Conservation (phyloP, 345 rosid species). For the Noccaea bulbosa region DNA sequence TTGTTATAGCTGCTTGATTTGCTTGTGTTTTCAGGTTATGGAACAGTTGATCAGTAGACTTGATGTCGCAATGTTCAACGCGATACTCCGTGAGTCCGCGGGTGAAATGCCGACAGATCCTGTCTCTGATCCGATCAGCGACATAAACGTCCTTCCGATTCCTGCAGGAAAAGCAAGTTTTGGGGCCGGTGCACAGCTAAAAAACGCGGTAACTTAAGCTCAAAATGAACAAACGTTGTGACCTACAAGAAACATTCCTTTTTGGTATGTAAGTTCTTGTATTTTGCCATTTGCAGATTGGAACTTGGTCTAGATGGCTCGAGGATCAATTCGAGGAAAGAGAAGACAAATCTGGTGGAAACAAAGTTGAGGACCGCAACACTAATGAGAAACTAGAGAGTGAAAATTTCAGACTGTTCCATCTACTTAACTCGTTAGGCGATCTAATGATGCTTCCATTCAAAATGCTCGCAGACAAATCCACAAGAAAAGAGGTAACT, state of each 20-base stretch:
- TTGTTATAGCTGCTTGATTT: constrained; percentile 20
- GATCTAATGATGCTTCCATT: constrained; percentile 98
- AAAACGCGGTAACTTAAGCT: constrained; percentile 72
- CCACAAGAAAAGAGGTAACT: constrained; percentile 78
- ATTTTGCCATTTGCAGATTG: constrained; percentile 53
- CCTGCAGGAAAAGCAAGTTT: constrained; percentile 89
- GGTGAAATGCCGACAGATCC: constrained; percentile 99
- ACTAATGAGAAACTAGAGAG: constrained; percentile 39
- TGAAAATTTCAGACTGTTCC: constrained; percentile 71
- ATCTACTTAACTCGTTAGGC: constrained; percentile 78
- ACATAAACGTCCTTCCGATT: constrained; percentile 86
- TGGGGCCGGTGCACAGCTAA: constrained; percentile 88
- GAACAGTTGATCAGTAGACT: constrained; percentile 85
- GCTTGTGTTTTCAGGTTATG: constrained; percentile 64
- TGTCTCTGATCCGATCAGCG: constrained; percentile 87
- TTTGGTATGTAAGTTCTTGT: constrained; percentile 16
- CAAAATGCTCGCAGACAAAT: constrained; percentile 73
- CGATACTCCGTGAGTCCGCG: constrained; percentile 89
- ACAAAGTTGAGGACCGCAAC: constrained; percentile 37
- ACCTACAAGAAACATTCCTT: background rate
- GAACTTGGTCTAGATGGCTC: constrained; percentile 97
- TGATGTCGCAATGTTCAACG: constrained; percentile 98
- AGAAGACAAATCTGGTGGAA: constrained; percentile 54
- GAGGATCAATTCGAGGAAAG: constrained; percentile 76
- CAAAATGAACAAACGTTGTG: constrained; percentile 9